Conservation (phyloP, 2,329 filamentous ascomycete genomes). For the Ophiognomonia clavigignenti-juglandacearum region DNA sequence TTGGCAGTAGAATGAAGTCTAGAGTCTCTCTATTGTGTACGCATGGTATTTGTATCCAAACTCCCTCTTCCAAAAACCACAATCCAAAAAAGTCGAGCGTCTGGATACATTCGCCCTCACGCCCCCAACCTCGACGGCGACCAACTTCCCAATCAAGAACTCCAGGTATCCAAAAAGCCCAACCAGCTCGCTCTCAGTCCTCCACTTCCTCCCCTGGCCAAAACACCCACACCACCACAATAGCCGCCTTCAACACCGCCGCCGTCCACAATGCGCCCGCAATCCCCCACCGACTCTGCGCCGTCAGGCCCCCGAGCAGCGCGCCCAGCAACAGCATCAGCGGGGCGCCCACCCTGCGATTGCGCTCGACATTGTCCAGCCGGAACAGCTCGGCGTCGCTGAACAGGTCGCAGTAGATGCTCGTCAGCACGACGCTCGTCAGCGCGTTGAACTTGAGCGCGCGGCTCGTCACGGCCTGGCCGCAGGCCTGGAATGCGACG, state of each 20-base stretch:
- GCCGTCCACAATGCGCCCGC: conserved; percentile 57
- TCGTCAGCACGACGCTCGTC: conserved; percentile 76
- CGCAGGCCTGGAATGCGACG: conserved; percentile 72
- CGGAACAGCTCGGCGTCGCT: conserved; percentile 53
- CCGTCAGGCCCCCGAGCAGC: conserved; percentile 44
- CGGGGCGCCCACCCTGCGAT: conserved; percentile 45
- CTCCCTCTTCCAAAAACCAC: no score
- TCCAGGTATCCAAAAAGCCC: no score
- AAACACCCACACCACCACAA: conserved; percentile 53
- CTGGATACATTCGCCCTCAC: no score
- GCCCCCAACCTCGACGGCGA: no score
- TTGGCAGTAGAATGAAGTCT: no score
- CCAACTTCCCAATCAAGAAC: no score
- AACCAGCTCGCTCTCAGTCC: no score
- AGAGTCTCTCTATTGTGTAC: no score
- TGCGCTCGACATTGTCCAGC: conserved; percentile 41
- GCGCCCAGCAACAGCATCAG: conserved; percentile 45
- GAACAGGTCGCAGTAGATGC: conserved; percentile 76
- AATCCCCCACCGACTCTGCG: conserved; percentile 42
- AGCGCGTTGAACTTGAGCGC: conserved; percentile 65
- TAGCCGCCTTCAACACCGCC: conserved; percentile 48
- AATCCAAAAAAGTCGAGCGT: no score
- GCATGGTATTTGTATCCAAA: no score
- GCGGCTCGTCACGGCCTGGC: conserved; percentile 70
- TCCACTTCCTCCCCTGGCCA: conserved; percentile 46